These are phyloP conservation scores for Erigeron philadelphicus DNA, from an alignment of 140 eudicot species.

Conservation along the genomic window DNA sequence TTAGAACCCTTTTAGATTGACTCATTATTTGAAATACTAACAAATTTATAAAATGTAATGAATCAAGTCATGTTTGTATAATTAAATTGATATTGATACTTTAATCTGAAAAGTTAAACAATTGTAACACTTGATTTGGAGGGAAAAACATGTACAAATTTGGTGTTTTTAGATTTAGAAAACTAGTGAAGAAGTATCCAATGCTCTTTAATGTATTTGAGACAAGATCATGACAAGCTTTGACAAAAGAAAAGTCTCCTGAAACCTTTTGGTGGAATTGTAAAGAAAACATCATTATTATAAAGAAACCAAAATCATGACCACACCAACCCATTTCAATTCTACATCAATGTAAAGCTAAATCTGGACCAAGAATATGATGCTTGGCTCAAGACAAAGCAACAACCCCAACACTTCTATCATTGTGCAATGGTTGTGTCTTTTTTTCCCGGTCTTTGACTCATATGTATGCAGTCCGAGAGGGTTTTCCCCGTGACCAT, in stretches of 20 bases:
- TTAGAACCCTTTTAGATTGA: too few relatives aligned
- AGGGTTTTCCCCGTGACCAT: too few relatives aligned
- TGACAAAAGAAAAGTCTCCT: slow-evolving; percentile 30
- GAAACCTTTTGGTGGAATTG: slow-evolving; percentile 24
- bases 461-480: too few relatives aligned
- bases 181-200: slow-evolving; percentile 29
- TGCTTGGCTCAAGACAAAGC: slow-evolving; percentile 29
- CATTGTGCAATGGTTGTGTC: slow-evolving; percentile 11
- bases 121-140: not conserved
- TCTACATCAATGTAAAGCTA: slow-evolving; percentile 8
- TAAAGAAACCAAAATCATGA: slow-evolving; percentile 26
- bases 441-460: not conserved
- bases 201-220: slow-evolving; percentile 27
- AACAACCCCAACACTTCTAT: not conserved
- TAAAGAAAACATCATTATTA: slow-evolving; percentile 19
- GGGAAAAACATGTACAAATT: slow-evolving; percentile 10
- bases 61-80: too few relatives aligned
- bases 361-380: slow-evolving; percentile 14
- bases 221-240: slow-evolving; percentile 30
- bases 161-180: not conserved
- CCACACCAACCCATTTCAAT: slow-evolving; percentile 26
- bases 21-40: too few relatives aligned
- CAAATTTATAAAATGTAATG: too few relatives aligned
- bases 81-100: too few relatives aligned
- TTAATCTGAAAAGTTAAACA: too few relatives aligned